Evolutionary conservation across 768 basidiomycete genomes (phyloP).

Genomic region (Trametes meyenii): DNA sequence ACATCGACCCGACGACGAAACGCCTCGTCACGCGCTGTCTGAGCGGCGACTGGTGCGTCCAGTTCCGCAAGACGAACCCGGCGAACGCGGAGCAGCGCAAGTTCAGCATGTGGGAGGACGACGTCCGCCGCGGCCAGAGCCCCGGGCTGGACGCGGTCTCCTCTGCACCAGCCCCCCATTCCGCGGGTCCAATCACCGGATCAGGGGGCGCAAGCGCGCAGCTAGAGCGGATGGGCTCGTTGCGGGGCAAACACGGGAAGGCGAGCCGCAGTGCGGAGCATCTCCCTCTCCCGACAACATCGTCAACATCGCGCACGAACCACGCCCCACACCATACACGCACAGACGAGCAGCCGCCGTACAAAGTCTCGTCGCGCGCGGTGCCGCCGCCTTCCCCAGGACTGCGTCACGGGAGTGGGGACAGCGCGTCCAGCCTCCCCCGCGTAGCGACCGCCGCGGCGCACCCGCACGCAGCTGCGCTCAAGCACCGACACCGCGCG

Average conservation of each 20-base stretch:
- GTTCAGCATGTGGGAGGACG: constrained; percentile 33
- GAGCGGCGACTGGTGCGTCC: constrained; percentile 82
- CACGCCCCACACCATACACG: constrained; percentile 4
- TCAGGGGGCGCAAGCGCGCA: constrained; percentile 28
- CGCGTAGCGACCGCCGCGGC: constrained; percentile 25
- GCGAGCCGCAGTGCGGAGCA: constrained; percentile 70
- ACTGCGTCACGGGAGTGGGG: constrained; percentile 32
- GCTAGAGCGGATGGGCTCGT: constrained; percentile 39
- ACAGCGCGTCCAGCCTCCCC: constrained; percentile 36
- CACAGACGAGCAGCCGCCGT: not conserved
- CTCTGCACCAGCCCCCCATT: constrained; percentile 38
- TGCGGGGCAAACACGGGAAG: constrained; percentile 48
- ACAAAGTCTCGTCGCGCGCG: constrained; percentile 9
- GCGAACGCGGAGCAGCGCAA: constrained; percentile 25
- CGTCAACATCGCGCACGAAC: constrained; percentile 39
- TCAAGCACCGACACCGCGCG: constrained; percentile 19
- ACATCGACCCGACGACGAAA: constrained; percentile 84
- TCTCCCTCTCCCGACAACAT: constrained; percentile 42
- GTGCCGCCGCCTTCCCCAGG: constrained; percentile 5
- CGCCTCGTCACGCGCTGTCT: constrained; percentile 93
- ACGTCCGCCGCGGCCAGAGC: constrained; percentile 40
- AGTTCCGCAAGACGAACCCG: constrained; percentile 49
- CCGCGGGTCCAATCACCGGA: not conserved
- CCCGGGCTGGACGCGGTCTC: constrained; percentile 48
- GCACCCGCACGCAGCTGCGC: not conserved